Evolutionary conservation across 2,329 filamentous ascomycete genomes (phyloP).

Genomic region (Mollisiaceae sp.): DNA sequence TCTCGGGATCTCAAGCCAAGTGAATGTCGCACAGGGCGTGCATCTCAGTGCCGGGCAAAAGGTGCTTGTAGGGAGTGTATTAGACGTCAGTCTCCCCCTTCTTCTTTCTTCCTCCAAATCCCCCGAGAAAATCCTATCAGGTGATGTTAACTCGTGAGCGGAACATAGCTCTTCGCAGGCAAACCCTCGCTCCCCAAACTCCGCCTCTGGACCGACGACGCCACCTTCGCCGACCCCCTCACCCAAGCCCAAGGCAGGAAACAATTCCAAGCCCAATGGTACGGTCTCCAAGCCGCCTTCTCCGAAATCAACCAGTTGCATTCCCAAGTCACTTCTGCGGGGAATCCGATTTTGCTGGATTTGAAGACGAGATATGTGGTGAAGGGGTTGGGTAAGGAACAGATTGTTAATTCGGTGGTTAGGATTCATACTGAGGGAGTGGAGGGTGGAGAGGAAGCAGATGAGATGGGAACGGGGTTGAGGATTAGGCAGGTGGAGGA

Average conservation of each 20-base stretch:
- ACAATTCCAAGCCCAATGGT: slow-evolving; percentile 56
- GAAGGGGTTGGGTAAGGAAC: slow-evolving; percentile 57
- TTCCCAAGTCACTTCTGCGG: slow-evolving; percentile 57
- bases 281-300: slow-evolving; percentile 64
- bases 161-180: slow-evolving; percentile 64
- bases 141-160: too few relatives aligned
- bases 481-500: slow-evolving; percentile 60
- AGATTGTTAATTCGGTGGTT: slow-evolving; percentile 54
- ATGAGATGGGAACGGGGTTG: too few relatives aligned
- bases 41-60: slow-evolving; percentile 55
- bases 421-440: slow-evolving; percentile 51
- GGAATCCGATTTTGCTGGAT: slow-evolving; percentile 65
- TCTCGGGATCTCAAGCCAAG: slow-evolving; percentile 55
- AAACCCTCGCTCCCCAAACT: slow-evolving; percentile 63
- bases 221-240: slow-evolving; percentile 62
- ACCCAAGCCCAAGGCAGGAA: slow-evolving; percentile 61
- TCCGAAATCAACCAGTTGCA: slow-evolving; percentile 59
- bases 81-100: slow-evolving; percentile 50
- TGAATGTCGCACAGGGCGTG: slow-evolving; percentile 57
- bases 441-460: slow-evolving; percentile 35
- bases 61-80: slow-evolving; percentile 60
- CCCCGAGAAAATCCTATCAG: too few relatives aligned
- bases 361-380: slow-evolving; percentile 58
- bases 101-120: neutral
- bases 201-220: slow-evolving; percentile 62